A percentile compares a stretch with the other conserved stretches of the same genome.
Evolutionary conservation across 352 stramenopile genomes (phyloP).

Genomic region (Peronospora destructor): DNA sequence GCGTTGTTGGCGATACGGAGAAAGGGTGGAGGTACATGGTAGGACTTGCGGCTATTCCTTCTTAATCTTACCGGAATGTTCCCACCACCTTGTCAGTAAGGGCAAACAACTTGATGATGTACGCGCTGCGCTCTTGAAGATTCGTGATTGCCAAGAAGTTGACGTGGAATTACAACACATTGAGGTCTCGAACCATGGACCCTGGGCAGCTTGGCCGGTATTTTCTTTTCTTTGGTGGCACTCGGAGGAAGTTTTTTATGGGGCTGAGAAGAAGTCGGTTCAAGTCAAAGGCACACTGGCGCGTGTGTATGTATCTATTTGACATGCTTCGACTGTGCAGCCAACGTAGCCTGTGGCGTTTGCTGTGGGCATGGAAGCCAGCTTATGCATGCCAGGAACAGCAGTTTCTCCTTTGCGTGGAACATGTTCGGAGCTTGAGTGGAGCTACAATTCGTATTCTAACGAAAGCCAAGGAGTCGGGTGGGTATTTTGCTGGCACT

Average conservation of each 20-base stretch:
- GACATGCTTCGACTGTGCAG: constrained; percentile 67
- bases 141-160: constrained; percentile 49
- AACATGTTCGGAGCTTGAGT: constrained; percentile 21
- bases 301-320: constrained; percentile 32
- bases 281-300: constrained; percentile 6
- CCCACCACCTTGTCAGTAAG: too few species aligned
- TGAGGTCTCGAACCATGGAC: constrained; percentile 44
- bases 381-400: constrained; percentile 30
- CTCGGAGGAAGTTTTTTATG: neutral
- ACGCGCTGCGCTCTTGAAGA: too few species aligned
- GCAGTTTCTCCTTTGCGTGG: constrained; percentile 13
- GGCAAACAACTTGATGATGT: too few species aligned
- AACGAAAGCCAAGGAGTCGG: constrained; percentile 28
- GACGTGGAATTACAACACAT: constrained; percentile 52
- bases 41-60: too few species aligned
- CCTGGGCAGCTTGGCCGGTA: constrained; percentile 21
- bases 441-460: constrained; percentile 42
- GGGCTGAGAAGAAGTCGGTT: constrained; percentile 13
- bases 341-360: constrained; percentile 39
- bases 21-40: too few species aligned
- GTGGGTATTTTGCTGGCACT: too few species aligned
- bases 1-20: too few species aligned
- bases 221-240: constrained; percentile 16
- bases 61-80: too few species aligned
- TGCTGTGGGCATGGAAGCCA: constrained; percentile 8